Conservation (phyloP, 2,329 filamentous ascomycete species). For the Trichoderma sp. region DNA sequence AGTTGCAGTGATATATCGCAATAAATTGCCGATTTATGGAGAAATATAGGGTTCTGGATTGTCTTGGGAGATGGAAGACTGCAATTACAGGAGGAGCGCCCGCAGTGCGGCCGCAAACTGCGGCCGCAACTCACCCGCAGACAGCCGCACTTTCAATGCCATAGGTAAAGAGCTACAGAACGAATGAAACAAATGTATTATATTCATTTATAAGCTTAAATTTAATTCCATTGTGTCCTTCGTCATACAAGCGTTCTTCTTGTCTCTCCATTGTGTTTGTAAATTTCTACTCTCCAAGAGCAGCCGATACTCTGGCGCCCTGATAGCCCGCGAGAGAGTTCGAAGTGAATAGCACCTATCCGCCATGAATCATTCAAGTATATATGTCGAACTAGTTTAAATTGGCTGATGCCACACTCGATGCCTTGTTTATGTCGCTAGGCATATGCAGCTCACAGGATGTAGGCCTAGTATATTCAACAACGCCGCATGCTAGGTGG, state of each 20-base stretch:
- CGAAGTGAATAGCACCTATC: background rate
- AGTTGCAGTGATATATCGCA: background rate
- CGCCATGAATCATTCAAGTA: background rate
- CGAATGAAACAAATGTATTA: background rate
- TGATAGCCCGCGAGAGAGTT: slow-evolving; percentile 21
- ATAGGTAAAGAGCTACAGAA: background rate
- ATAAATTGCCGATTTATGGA: background rate
- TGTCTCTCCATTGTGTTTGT: no score
- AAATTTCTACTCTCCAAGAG: no score
- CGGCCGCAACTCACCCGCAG: background rate
- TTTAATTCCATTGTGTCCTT: background rate
- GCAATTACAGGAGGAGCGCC: background rate
- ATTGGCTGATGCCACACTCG: no score
- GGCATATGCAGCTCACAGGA: no score
- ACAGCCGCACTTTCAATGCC: background rate
- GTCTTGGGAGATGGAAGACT: background rate
- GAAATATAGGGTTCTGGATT: background rate
- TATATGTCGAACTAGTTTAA: no score
- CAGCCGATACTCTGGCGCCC: no score
- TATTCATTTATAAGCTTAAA: background rate
- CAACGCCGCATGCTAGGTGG: no score
- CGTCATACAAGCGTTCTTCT: no score
- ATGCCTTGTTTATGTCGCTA: no score
- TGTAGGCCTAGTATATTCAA: no score
- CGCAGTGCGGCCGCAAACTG: background rate